Evolutionary conservation across 2,329 filamentous ascomycete genomes (phyloP), one percentile per base, ranked within the genome.

Genomic region (Hypoxylon sp.): DNA sequence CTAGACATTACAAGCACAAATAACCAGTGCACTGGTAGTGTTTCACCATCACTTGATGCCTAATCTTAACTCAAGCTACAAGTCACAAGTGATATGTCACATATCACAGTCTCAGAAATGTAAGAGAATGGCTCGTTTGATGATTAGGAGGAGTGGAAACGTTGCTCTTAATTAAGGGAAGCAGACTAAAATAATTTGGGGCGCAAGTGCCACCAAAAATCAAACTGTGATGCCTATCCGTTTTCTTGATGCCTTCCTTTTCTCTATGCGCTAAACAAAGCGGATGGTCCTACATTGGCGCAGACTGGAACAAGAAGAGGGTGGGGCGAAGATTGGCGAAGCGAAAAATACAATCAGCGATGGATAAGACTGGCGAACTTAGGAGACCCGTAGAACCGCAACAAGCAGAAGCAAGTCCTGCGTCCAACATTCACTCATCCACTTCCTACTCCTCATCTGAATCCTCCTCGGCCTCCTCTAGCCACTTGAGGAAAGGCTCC

Each of bases 401-500:
- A 26, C 46, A 37, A 63, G 11, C 11, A 57, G n/a, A 42, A 52
- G 29, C 19, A 37, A 29, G 39, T 46, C 31, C 11, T 54, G 9
- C 48, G 52, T n/a, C 6, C n/a, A 33, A 24, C 14, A 22, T 61
- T 26, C 46, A 31, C 6, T 42, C 39, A n/a, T 52, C 50, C 59
- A 46, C 33, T 47, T 3, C 44, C 54, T 67, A 72, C 63, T 77
- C 88, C 17, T 90, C 89, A 22, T 91, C 90, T 9, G 91, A 90
- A 72, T 92, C 90, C 70, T 91, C 90, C 80, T 94, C 92, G 59
- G 94, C 94, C 81, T 92, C 93, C 74, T 93, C 89, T 65, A 98
- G 93, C 95, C 94, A 98, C 76, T 90, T 92, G 78, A 98, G 87
- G 88, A 99, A 99, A 72, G 93, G 91, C 85, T 97, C 92, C 59